Evolutionary conservation across 2,329 filamentous ascomycete species (phyloP), one percentile per base, ranked within the genome.

Genomic region (Aspergillus novofumigatus): DNA sequence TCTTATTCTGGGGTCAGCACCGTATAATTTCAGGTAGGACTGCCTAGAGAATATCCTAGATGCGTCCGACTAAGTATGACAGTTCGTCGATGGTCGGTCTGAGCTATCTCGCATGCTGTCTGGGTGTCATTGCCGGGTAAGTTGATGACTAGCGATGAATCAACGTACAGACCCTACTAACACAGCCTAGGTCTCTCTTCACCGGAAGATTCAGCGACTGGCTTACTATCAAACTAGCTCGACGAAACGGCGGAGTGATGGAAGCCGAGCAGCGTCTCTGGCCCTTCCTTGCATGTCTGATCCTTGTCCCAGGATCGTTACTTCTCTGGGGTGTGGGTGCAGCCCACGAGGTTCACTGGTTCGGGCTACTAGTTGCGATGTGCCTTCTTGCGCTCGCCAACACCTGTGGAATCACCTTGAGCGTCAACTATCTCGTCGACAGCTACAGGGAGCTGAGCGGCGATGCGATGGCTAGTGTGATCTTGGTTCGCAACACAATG

Each of bases 401-500:
- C 54, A 70, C 72, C 1, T 68, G 66, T 21, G 75, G 74, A 1
- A 67, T 75, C 21, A 72, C 73, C 0, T 63, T 76, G 20, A 73
- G 71, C 48, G 68, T 77, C 49, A 75, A 75, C 52, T 77, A 77
- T 45, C 59, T 75, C 14, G 71, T 77, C 4, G 75, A 77, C 59
- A 73, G 72, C 55, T 77, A 76, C 59, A 67, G 67, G 11, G 75
- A 77, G 52, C 52, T 77, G 9, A 74, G 71, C 20, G 72, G 74
- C 1, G 72, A 77, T 26, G 74, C 72, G 0, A 72, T 77, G 66
- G 71, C 69, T 3, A 76, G 72, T 20, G 71, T 80, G 17, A 80
- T 80, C 52, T 55, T 80, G 23, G 73, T 80, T 14, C 72, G 78
- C 3, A 80, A 80, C 58, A 79, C 77, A 1, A 78, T 80, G 74